Evolutionary conservation across 208 protist genomes (phyloP).

Genomic region (Crithidia fasciculata): DNA sequence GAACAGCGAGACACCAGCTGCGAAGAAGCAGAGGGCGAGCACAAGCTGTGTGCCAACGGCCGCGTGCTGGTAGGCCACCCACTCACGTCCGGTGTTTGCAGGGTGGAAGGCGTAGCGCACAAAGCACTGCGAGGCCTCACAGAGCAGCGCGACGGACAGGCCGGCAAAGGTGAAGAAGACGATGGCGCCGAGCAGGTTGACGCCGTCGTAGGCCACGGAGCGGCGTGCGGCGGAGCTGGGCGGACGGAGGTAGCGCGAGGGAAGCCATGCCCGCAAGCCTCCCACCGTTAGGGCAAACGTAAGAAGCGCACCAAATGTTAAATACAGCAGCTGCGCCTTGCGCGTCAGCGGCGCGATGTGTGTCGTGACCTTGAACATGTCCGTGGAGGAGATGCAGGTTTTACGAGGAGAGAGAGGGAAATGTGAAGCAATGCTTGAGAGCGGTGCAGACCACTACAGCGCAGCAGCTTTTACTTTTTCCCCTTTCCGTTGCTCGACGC

Average conservation of each 20-base stretch:
- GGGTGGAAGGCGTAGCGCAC: slow-evolving; percentile 28
- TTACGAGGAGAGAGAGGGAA: background rate
- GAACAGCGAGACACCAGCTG: slow-evolving; percentile 10
- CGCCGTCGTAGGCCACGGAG: background rate
- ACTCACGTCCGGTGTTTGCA: slow-evolving; percentile 16
- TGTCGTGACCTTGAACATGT: background rate
- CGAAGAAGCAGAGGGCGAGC: slow-evolving; percentile 17
- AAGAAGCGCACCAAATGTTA: background rate
- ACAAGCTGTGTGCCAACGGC: slow-evolving; percentile 14
- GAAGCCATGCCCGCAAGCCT: slow-evolving; percentile 10
- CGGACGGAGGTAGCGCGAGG: slow-evolving; percentile 1
- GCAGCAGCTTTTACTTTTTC: too few relatives aligned
- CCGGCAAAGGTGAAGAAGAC: slow-evolving; percentile 22
- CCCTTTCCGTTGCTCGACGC: too few relatives aligned
- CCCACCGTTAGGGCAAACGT: background rate
- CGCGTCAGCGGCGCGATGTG: slow-evolving; percentile 29
- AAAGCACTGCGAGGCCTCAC: slow-evolving; percentile 21
- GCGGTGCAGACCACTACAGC: too few relatives aligned
- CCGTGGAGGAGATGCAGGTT: background rate
- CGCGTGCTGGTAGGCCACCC: slow-evolving; percentile 21
- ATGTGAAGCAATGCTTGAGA: background rate
- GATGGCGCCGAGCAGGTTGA: background rate
- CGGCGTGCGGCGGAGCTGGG: too few relatives aligned
- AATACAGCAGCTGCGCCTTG: slow-evolving; percentile 26
- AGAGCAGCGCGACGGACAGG: slow-evolving; percentile 17